Evolutionary conservation across 2,329 filamentous ascomycete species (phyloP).

Genomic region (Hypoxylon sp.): DNA sequence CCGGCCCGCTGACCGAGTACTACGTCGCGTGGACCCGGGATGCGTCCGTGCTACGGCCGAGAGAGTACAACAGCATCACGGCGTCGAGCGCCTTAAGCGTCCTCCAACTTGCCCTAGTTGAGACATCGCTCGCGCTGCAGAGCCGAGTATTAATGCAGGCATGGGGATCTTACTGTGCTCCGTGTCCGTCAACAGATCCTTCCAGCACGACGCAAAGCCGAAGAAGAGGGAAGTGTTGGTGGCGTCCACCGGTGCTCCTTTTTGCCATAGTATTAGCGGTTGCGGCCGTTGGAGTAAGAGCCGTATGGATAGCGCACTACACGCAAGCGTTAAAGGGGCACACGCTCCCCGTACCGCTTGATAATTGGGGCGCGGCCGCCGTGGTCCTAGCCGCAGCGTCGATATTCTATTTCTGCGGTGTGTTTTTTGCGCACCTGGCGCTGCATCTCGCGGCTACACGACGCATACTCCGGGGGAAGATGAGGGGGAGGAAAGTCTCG

Average conservation of each 20-base stretch:
- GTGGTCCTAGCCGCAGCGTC: constrained; percentile 60
- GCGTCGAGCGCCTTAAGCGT: constrained; percentile 61
- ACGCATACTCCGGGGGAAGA: constrained; percentile 59
- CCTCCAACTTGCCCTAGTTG: constrained; percentile 62
- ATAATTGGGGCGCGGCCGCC: constrained; percentile 59
- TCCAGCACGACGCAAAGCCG: background rate
- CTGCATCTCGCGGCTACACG: constrained; percentile 64
- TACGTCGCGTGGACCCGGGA: constrained; percentile 73
- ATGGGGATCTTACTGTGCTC: constrained; percentile 56
- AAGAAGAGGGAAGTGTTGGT: constrained; percentile 31
- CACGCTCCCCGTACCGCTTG: constrained; percentile 47
- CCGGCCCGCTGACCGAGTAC: constrained; percentile 71
- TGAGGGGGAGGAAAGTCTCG: constrained; percentile 44
- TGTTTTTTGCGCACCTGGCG: constrained; percentile 68
- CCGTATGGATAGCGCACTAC: constrained; percentile 46
- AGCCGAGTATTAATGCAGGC: constrained; percentile 67
- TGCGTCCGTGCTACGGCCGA: constrained; percentile 62
- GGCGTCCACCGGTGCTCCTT: constrained; percentile 27
- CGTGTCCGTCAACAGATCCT: background rate
- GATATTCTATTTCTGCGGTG: constrained; percentile 68
- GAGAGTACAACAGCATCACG: constrained; percentile 58
- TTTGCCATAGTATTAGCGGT: constrained; percentile 40
- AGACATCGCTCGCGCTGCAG: constrained; percentile 66
- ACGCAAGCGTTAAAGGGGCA: constrained; percentile 30
- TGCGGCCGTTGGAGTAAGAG: constrained; percentile 44